Evolutionary conservation across 164 flowering plant genomes (phyloP).

Genomic region (Piper longum): DNA sequence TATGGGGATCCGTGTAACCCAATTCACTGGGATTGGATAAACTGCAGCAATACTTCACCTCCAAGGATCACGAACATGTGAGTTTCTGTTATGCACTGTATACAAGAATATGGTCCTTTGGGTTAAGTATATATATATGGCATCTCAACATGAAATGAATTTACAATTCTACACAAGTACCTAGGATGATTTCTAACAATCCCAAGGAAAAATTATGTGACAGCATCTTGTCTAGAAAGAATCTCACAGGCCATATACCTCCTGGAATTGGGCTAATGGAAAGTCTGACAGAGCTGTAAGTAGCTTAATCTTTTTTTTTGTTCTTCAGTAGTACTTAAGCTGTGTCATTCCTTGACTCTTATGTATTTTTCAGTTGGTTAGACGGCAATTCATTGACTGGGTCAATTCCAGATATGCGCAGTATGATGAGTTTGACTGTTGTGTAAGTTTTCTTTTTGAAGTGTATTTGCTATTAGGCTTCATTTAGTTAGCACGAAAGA

Average conservation of each 20-base stretch:
- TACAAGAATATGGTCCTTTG: too few species aligned
- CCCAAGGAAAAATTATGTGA: not conserved
- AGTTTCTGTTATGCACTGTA: not conserved
- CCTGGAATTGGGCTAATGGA: slow-evolving; percentile 51
- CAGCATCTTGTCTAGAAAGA: slow-evolving; percentile 66
- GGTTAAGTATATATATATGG: slow-evolving; percentile 43
- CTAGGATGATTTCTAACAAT: too few species aligned
- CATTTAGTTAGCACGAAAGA: too few species aligned
- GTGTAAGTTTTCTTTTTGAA: slow-evolving; percentile 36
- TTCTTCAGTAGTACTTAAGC: slow-evolving; percentile 1
- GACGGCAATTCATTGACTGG: slow-evolving; percentile 62
- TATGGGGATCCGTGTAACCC: slow-evolving; percentile 87
- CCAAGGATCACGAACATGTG: slow-evolving; percentile 79
- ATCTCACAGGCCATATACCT: slow-evolving; percentile 55
- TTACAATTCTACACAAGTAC: not conserved
- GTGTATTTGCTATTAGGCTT: too few species aligned
- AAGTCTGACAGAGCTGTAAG: slow-evolving; percentile 73
- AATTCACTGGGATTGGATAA: slow-evolving; percentile 71
- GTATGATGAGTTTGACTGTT: slow-evolving; percentile 43
- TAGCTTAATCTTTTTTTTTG: slow-evolving; percentile 6
- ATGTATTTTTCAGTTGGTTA: slow-evolving; percentile 47
- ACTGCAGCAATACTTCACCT: slow-evolving; percentile 53
- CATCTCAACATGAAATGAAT: not conserved
- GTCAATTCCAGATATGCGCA: slow-evolving; percentile 68
- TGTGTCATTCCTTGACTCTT: not conserved